Evolutionary conservation across 2,329 filamentous ascomycete genomes (phyloP).

Genomic region (Teratosphaeria nubilosa): DNA sequence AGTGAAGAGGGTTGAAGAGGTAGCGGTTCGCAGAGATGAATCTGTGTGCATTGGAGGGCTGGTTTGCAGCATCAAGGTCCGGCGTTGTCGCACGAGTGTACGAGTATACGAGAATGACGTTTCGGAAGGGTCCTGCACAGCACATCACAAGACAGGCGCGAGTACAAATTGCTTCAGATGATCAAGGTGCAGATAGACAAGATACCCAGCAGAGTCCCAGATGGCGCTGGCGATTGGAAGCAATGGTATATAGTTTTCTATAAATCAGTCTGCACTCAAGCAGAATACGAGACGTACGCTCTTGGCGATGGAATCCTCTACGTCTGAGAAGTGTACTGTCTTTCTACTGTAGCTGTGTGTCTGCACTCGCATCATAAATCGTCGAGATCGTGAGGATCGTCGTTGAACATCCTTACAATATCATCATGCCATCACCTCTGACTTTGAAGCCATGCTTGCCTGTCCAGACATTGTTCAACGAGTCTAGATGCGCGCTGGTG

Average conservation of each 20-base stretch:
- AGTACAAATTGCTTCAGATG: background rate
- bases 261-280: background rate
- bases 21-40: background rate
- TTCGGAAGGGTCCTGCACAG: background rate
- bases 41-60: background rate
- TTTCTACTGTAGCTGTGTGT: background rate
- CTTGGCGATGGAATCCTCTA: background rate
- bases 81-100: background rate
- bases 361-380: background rate
- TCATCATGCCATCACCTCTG: conserved; percentile 13
- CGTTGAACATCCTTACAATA: conserved; percentile 1
- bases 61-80: background rate
- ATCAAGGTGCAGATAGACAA: background rate
- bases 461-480: conserved; percentile 15
- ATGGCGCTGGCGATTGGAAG: background rate
- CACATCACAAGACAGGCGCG: background rate
- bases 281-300: background rate
- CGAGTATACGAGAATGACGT: background rate
- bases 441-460: conserved; percentile 9
- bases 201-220: background rate
- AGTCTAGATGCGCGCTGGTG: conserved; percentile 9
- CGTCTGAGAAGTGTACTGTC: background rate
- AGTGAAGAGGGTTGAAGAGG: background rate
- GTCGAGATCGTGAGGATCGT: background rate
- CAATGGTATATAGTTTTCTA: background rate